These are phyloP conservation scores for Diplotaxis tenuifolia DNA, from an alignment of 345 rosid species.

Conservation along the genomic window DNA sequence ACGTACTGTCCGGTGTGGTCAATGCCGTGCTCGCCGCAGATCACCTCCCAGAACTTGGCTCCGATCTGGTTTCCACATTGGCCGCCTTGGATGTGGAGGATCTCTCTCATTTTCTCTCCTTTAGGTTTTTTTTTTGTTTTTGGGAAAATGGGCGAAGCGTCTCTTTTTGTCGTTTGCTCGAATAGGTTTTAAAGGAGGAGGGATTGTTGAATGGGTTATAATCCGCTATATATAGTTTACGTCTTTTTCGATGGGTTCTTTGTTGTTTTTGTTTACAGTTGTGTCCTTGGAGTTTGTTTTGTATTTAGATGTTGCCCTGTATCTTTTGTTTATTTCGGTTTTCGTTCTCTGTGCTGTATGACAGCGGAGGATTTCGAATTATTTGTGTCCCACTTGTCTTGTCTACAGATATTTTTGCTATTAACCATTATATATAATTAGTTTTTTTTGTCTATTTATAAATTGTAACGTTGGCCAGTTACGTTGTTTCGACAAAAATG, in stretches of 20 bases:
- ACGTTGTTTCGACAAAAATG: slow-evolving; percentile 7
- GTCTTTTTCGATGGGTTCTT: slow-evolving; percentile 26
- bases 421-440: slow-evolving; percentile 2
- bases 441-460: neutral
- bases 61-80: slow-evolving; percentile 51
- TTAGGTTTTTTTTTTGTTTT: neutral
- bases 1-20: slow-evolving; percentile 43
- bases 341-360: slow-evolving; percentile 34
- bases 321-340: neutral
- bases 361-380: slow-evolving; percentile 32
- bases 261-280: neutral
- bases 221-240: slow-evolving; percentile 42
- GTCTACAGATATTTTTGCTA: slow-evolving; percentile 33
- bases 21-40: slow-evolving; percentile 44
- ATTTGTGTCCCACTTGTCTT: slow-evolving; percentile 36
- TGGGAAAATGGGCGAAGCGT: slow-evolving; percentile 26
- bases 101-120: slow-evolving; percentile 38
- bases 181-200: slow-evolving; percentile 21
- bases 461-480: neutral
- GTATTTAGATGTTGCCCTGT: neutral
- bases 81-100: slow-evolving; percentile 45
- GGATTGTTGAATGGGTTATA: slow-evolving; percentile 21
- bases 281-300: neutral
- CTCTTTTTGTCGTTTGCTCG: slow-evolving; percentile 7
- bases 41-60: slow-evolving; percentile 44